Evolutionary conservation across 352 stramenopile genomes (phyloP), one percentile per base, ranked within the genome.

Genomic region (Globisporangium canariense): DNA sequence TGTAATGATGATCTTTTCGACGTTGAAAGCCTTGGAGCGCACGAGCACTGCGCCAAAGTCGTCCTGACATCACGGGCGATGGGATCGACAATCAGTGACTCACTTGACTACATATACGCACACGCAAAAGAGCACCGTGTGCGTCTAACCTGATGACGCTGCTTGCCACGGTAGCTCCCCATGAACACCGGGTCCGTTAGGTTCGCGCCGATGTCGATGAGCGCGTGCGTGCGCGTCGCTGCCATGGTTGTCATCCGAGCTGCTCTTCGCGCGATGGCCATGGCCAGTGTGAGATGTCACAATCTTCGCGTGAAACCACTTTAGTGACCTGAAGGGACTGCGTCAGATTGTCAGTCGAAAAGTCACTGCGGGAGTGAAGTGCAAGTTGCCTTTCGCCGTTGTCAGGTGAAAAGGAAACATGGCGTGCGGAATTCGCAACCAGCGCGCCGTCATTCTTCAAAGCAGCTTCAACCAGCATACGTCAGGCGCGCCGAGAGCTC

Each of bases 201-300:
- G 74, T 99, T 99, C 52, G 91, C 92, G 62, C 95, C 96, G 73
- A 98, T 98, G 73, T 98, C 94, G 51, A 98, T 90, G 73, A 97
- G 73, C 62, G 34, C 16, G 36, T 30, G 22, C 49, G 28, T 47
- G 30, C 7, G 14, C 52, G 52, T 32, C 32, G 32, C 34, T 43
- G 56, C 28, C 57, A 62, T 62, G 32, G 32, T 58, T 58, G 52
- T 58, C 52, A 30, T 34, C 25, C 52, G 52, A 46, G 52, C 30
- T 58, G 52, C n/a, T 58, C 22, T 25, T 25, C 32, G 36, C 11
- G 14, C 4, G 4, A 53, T 43, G 1, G 43, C 18, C 57, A 62
- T 62, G 16, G 4, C 28, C 13, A 46, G 32, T 14, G 32, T 16
- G 8, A 7, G 18, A 25, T 22, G 50, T 56, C 50, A 49, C 40